Percentiles rank a stretch among this genome's conserved stretches.
These are phyloP conservation scores for Rhexocercosporidium sp. DNA, from an alignment of 2,329 filamentous ascomycete genomes.

Conservation along the genomic window DNA sequence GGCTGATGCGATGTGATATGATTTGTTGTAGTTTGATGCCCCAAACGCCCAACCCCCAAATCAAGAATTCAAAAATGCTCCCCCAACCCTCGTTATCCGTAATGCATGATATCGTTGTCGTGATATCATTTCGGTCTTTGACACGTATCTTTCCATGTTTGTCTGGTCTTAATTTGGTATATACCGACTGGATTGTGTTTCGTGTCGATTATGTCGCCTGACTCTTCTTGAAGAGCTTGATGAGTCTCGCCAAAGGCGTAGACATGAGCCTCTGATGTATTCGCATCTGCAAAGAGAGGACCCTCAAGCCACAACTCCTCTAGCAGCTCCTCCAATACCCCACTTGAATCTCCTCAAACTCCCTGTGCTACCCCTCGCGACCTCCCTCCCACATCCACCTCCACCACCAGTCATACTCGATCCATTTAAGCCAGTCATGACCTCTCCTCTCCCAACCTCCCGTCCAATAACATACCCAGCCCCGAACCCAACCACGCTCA, in stretches of 20 bases:
- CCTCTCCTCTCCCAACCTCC: constrained; percentile 68
- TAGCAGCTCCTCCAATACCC: constrained; percentile 36
- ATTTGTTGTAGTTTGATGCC: not conserved
- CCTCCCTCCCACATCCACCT: constrained; percentile 36
- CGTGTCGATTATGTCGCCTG: not conserved
- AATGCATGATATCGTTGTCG: constrained; percentile 1
- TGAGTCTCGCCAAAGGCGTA: not conserved
- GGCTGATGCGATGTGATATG: not conserved
- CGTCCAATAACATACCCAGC: constrained; percentile 72
- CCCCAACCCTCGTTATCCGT: not conserved
- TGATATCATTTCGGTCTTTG: not conserved
- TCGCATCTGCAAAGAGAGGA: not conserved
- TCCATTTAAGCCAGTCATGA: constrained; percentile 34
- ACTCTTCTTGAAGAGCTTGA: not conserved
- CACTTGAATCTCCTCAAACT: constrained; percentile 40
- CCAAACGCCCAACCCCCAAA: not conserved
- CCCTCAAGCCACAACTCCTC: constrained; percentile 34
- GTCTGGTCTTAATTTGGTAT: not conserved
- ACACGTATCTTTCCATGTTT: not conserved
- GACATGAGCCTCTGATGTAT: not conserved
- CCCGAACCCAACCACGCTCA: constrained; percentile 71
- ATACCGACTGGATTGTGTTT: too few relatives aligned
- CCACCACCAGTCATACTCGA: constrained; percentile 25
- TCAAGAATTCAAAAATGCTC: not conserved
- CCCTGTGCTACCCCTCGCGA: constrained; percentile 30